These are phyloP conservation scores for Cutaneotrichosporon mucoides DNA, from an alignment of 1,284 basidiomycete genomes.

Conservation along the genomic window DNA sequence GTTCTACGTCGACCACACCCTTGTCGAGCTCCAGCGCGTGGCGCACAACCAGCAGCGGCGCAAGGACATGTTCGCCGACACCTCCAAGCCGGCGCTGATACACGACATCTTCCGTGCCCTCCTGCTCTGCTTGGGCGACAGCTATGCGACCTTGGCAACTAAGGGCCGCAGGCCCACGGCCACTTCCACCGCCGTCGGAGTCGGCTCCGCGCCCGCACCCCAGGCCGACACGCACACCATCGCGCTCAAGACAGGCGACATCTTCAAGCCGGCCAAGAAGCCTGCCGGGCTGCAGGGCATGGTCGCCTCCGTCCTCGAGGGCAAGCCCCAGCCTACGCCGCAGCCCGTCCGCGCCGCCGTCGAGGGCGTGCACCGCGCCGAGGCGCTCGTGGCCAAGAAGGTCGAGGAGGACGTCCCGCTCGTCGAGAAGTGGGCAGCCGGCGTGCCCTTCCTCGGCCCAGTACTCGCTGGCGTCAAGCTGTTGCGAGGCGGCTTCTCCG, in stretches of 20 bases:
- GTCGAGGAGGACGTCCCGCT: slow-evolving; percentile 12
- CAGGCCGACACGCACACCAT: slow-evolving; percentile 28
- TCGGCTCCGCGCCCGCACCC: slow-evolving; percentile 10
- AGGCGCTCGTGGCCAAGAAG: slow-evolving; percentile 8
- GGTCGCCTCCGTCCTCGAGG: slow-evolving; percentile 30
- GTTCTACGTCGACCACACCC: slow-evolving; percentile 40
- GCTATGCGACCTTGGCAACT: not conserved
- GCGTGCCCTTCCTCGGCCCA: slow-evolving; percentile 13
- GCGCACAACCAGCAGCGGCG: slow-evolving; percentile 26
- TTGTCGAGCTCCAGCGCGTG: slow-evolving; percentile 43
- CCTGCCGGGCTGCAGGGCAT: slow-evolving; percentile 24
- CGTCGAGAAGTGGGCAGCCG: slow-evolving; percentile 13
- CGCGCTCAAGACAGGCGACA: slow-evolving; percentile 34
- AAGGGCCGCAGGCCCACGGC: not conserved
- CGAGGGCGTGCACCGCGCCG: slow-evolving; percentile 12
- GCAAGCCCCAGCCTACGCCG: slow-evolving; percentile 26
- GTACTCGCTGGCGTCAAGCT: slow-evolving; percentile 5
- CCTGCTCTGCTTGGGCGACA: slow-evolving; percentile 17
- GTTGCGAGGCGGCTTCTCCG: slow-evolving; percentile 9
- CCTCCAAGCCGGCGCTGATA: slow-evolving; percentile 26
- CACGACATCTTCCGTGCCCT: slow-evolving; percentile 36
- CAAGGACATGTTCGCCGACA: slow-evolving; percentile 34
- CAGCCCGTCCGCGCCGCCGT: slow-evolving; percentile 13
- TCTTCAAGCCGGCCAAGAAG: slow-evolving; percentile 34
- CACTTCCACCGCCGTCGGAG: no score